Percentiles rank a stretch among this genome's conserved stretches.
These are phyloP conservation scores for Nothophoma quercina DNA, from an alignment of 2,329 filamentous ascomycete species.

Conservation along the genomic window DNA sequence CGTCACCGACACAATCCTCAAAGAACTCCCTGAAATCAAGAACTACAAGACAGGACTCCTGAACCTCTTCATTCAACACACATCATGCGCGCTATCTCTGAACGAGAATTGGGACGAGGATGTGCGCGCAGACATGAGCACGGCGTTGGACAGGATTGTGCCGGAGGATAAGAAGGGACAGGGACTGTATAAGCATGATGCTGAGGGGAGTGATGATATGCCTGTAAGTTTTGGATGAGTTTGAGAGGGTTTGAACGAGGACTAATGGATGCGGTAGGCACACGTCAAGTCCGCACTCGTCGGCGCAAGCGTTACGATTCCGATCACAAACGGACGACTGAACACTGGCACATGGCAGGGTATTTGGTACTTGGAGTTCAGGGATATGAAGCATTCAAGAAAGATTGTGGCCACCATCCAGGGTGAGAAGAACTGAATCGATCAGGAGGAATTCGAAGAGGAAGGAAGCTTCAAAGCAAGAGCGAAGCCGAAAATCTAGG, in stretches of 20 bases:
- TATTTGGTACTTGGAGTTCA: conserved; percentile 95
- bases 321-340: conserved; percentile 85
- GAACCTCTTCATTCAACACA: conserved; percentile 95
- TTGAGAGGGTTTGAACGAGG: too few species aligned
- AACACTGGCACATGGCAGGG: conserved; percentile 81
- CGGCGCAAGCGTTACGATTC: conserved; percentile 88
- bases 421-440: conserved; percentile 70
- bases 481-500: not conserved
- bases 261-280: too few species aligned
- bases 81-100: conserved; percentile 84
- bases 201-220: conserved; percentile 92
- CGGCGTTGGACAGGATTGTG: conserved; percentile 89
- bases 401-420: conserved; percentile 93
- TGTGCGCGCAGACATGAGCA: conserved; percentile 92
- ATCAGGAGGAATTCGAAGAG: not conserved
- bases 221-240: too few species aligned
- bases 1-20: conserved; percentile 77
- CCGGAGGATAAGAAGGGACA: conserved; percentile 71
- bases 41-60: conserved; percentile 77
- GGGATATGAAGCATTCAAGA: conserved; percentile 75
- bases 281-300: conserved; percentile 93
- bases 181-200: conserved; percentile 80
- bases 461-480: not conserved
- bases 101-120: conserved; percentile 92
- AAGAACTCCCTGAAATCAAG: conserved; percentile 78